These are phyloP conservation scores for Cryomyces minteri DNA, from an alignment of 495 filamentous ascomycete species.

Conservation along the genomic window DNA sequence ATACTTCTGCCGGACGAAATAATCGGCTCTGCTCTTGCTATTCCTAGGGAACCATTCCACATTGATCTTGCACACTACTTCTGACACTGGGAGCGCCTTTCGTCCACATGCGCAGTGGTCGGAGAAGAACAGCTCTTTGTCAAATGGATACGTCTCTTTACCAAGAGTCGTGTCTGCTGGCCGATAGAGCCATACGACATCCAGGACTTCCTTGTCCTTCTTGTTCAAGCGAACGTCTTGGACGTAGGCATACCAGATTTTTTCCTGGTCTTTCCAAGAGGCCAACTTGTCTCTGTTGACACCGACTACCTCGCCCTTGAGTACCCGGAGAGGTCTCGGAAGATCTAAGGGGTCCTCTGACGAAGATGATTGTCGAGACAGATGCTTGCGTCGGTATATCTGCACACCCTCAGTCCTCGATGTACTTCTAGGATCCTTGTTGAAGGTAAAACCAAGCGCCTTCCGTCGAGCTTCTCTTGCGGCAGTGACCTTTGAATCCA, in stretches of 20 bases:
- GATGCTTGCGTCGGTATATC: background rate
- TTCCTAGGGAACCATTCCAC: slow-evolving; percentile 33
- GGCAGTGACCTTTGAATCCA: slow-evolving; percentile 8
- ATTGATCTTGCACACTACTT: slow-evolving; percentile 29
- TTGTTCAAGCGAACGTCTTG: slow-evolving; percentile 23
- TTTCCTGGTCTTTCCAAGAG: slow-evolving; percentile 31
- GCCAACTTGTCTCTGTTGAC: slow-evolving; percentile 28
- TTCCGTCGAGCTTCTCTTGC: slow-evolving; percentile 1
- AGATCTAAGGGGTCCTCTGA: slow-evolving; percentile 5
- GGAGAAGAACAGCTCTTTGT: slow-evolving; percentile 57
- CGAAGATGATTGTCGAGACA: background rate
- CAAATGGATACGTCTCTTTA: slow-evolving; percentile 42
- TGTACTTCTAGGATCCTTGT: background rate
- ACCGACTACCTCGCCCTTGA: slow-evolving; percentile 31
- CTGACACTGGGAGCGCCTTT: slow-evolving; percentile 21
- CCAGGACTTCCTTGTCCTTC: slow-evolving; percentile 21
- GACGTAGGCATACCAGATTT: slow-evolving; percentile 47
- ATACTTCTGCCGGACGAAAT: slow-evolving; percentile 52
- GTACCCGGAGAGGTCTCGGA: slow-evolving; percentile 6
- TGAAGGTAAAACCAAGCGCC: slow-evolving; percentile 2
- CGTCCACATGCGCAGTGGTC: slow-evolving; percentile 53
- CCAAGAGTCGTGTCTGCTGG: slow-evolving; percentile 47
- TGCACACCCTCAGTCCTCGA: no score
- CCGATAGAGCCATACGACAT: slow-evolving; percentile 55
- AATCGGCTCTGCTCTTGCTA: slow-evolving; percentile 20